These are phyloP conservation scores for Ophiostoma piceae DNA, from an alignment of 2,329 filamentous ascomycete genomes.

Conservation along the genomic window DNA sequence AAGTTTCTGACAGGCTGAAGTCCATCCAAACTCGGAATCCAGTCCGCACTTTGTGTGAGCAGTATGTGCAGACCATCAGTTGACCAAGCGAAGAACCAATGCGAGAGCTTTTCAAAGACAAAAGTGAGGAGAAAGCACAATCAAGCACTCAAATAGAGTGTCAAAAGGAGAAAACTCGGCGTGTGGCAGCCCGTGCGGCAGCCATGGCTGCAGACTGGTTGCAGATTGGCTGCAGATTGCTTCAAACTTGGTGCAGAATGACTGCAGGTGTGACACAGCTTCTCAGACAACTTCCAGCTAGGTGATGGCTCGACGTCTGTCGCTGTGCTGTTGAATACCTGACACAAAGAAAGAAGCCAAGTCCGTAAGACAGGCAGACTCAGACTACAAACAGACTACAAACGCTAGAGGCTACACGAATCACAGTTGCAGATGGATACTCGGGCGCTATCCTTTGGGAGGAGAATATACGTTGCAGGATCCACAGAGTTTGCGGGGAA, in stretches of 20 bases:
- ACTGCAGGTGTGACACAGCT: constrained; percentile 3
- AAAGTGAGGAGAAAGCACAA: constrained; percentile 9
- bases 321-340: background rate
- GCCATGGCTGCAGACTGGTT: background rate
- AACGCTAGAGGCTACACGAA: background rate
- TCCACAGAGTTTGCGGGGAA: constrained; percentile 15
- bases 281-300: background rate
- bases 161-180: constrained; percentile 6
- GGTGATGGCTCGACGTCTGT: background rate
- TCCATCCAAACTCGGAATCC: background rate
- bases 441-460: background rate
- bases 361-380: background rate
- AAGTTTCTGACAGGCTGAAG: background rate
- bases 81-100: background rate
- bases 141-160: background rate
- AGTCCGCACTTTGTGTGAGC: background rate
- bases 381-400: background rate
- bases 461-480: background rate
- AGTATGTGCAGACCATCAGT: background rate
- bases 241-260: background rate
- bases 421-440: background rate
- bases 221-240: background rate
- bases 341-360: background rate
- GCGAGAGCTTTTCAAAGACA: background rate
- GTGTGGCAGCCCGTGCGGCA: constrained; percentile 9